Evolutionary conservation across 2,329 filamentous ascomycete species (phyloP).

Genomic region (Aspergillus chevalieri): DNA sequence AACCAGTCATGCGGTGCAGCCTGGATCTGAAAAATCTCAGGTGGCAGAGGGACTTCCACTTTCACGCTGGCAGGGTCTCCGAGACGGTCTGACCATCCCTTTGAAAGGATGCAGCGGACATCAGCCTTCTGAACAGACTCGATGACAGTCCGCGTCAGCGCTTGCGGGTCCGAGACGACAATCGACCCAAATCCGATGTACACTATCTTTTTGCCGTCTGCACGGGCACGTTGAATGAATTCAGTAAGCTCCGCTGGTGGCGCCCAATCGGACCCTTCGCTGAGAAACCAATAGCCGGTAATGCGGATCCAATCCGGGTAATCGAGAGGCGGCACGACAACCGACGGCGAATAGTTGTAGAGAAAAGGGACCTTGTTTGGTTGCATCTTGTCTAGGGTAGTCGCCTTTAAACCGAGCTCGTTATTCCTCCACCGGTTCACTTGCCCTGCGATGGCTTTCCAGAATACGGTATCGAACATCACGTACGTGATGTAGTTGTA

Average conservation of each 20-base stretch:
- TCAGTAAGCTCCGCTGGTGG: conserved; percentile 68
- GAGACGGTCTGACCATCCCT: conserved; percentile 90
- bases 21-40: conserved; percentile 81
- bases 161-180: conserved; percentile 80
- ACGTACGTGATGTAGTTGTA: conserved; percentile 96
- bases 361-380: conserved; percentile 96
- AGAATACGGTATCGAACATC: conserved; percentile 95
- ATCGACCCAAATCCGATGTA: conserved; percentile 98
- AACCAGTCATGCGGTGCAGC: conserved; percentile 95
- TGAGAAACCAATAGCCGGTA: conserved; percentile 96
- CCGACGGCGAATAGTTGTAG: conserved; percentile 92
- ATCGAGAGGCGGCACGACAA: conserved; percentile 90
- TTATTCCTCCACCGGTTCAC: conserved; percentile 89
- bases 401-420: conserved; percentile 69
- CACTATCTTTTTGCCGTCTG: conserved; percentile 82
- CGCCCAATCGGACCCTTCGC: conserved; percentile 64
- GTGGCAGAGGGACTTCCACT: conserved; percentile 63
- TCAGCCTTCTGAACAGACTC: conserved; percentile 86
- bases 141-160: conserved; percentile 86
- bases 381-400: conserved; percentile 83
- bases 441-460: conserved; percentile 85
- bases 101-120: conserved; percentile 88
- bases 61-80: conserved; percentile 54
- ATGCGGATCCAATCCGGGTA: conserved; percentile 97
- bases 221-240: conserved; percentile 78